These are phyloP conservation scores for Aureobasidium sp. DNA, from an alignment of 2,329 filamentous ascomycete species.

Conservation along the genomic window DNA sequence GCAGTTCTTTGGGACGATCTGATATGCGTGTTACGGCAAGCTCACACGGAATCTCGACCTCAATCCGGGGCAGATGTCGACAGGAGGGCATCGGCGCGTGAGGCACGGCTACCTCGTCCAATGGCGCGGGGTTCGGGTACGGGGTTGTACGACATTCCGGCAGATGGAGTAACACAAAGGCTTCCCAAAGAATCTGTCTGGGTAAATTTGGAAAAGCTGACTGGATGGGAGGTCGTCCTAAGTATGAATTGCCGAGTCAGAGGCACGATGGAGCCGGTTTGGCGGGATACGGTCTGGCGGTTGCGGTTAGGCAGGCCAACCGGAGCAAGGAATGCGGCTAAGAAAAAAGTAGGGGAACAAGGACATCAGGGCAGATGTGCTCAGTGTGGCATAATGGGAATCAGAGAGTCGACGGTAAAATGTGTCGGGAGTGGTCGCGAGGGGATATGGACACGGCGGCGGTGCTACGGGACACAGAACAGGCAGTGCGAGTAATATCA, in stretches of 20 bases:
- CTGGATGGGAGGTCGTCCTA: not conserved
- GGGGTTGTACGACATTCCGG: slow-evolving; percentile 4
- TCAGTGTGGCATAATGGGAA: not conserved
- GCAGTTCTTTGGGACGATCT: not conserved
- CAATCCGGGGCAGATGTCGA: not conserved
- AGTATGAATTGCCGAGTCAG: slow-evolving; percentile 2
- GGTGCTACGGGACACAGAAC: not conserved
- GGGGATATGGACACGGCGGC: not conserved
- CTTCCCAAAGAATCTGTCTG: not conserved
- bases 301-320: slow-evolving; percentile 9
- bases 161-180: not conserved
- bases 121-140: slow-evolving; percentile 1
- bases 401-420: not conserved
- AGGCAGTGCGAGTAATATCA: not conserved
- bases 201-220: not conserved
- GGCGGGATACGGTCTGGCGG: slow-evolving; percentile 5
- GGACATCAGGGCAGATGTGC: not conserved
- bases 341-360: not conserved
- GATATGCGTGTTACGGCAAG: not conserved
- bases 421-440: not conserved
- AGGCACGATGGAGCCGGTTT: not conserved
- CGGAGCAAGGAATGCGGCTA: slow-evolving; percentile 8
- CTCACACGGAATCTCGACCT: not conserved
- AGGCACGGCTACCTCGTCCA: not conserved
- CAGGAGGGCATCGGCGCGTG: not conserved